Evolutionary conservation across 371 early-diverging fungal genomes (phyloP), one percentile per base, ranked within the genome.

Genomic region (Mortierella sp.): DNA sequence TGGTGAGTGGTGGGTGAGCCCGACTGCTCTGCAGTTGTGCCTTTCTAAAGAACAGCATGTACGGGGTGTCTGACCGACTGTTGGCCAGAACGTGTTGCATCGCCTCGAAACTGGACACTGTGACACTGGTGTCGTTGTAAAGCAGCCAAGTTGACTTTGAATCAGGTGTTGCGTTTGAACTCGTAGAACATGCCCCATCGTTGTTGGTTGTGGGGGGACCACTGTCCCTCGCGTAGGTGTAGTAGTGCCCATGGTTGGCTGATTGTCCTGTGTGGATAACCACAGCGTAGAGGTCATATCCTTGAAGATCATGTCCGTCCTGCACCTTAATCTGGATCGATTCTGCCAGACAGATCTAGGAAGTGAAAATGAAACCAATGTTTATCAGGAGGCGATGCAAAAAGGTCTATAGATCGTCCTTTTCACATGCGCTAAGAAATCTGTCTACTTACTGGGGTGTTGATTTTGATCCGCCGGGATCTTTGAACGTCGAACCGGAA

Each of bases 191-290:
- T 13, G 50, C 44, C 11, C 16, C 47, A 24, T 24, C n/a, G 1
- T 13, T 21, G 24, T 57, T 74, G 6, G 38, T n/a, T 13, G 26
- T n/a, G 21, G 50, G 16, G 31, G 34, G 58, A 50, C 77, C 77
- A 48, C 60, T 74, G 52, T 88, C 87, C 47, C 68, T 86, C 19
- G 87, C 88, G 55, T 87, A 88, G 2, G 87, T 86, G 63, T 88
- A 88, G 55, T 88, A 88, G 76, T 88, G 88, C 10, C 88, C 88
- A 78, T 88, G 87, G 74, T 88, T 83, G 3, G 88, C 88, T 2
- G 88, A 88, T 31, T 76, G 75, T 10, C 88, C 88, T 21, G 88
- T 83, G 38, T 88, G 88, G 26, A 88, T 73, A 5, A 88, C 87
- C 13, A 87, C 83, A 13, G 87, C 83, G 13, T 80, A 83, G 10